Conservation (phyloP, 352 stramenopile species). For the Pythium rhizo-oryzae region DNA sequence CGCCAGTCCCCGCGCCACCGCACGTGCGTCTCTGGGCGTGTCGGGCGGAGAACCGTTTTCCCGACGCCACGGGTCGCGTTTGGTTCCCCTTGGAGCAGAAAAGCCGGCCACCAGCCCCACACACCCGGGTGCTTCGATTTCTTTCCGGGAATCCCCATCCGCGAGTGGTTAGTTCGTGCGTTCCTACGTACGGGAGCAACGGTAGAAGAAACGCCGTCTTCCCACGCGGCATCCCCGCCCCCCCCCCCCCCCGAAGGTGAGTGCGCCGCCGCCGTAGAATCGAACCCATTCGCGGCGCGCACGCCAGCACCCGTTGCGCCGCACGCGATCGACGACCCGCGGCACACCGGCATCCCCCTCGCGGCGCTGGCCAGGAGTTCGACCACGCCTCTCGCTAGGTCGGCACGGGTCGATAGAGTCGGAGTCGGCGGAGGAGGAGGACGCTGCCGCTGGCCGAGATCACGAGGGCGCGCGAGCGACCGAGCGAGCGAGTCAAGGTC, state of each 20-base stretch:
- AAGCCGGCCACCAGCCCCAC: no score
- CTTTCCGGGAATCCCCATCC: neutral
- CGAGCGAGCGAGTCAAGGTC: neutral
- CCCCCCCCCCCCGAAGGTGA: neutral
- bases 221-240: neutral
- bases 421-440: no score
- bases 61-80: no score
- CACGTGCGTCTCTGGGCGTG: neutral
- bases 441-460: no score
- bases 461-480: neutral
- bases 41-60: neutral
- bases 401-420: no score
- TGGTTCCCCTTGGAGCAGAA: neutral
- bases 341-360: no score
- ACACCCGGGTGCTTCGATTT: neutral
- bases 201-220: neutral
- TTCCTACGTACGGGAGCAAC: neutral
- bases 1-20: no score
- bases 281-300: neutral
- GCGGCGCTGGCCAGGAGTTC: no score
- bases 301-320: neutral
- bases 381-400: neutral
- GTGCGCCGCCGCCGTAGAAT: neutral
- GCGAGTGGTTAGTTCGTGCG: neutral
- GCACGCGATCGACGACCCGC: neutral